These are phyloP conservation scores for Aspergillus conjunctus DNA, from an alignment of 495 filamentous ascomycete species.

Conservation along the genomic window DNA sequence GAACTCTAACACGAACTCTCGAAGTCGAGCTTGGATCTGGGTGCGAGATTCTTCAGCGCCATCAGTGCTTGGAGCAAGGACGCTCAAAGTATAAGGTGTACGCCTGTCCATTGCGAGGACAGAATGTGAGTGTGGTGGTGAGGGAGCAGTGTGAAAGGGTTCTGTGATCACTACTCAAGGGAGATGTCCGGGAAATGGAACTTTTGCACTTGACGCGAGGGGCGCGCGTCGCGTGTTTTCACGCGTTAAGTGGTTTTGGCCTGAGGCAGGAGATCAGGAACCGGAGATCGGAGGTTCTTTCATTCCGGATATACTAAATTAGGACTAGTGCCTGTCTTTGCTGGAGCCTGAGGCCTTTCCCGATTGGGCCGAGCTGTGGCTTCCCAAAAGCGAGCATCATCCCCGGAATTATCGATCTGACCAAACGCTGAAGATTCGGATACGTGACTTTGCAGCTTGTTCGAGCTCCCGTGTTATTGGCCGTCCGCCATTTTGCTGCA, in stretches of 20 bases:
- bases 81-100: slow-evolving; percentile 78
- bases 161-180: slow-evolving; percentile 13
- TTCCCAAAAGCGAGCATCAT: slow-evolving; percentile 22
- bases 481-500: not conserved
- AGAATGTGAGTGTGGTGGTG: slow-evolving; percentile 24
- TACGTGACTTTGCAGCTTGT: slow-evolving; percentile 20
- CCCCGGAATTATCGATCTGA: slow-evolving; percentile 19
- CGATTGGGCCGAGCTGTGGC: slow-evolving; percentile 37
- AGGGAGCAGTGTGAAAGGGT: slow-evolving; percentile 28
- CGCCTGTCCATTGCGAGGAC: slow-evolving; percentile 75
- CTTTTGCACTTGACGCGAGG: slow-evolving; percentile 37
- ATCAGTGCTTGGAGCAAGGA: slow-evolving; percentile 69
- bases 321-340: slow-evolving; percentile 10
- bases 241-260: slow-evolving; percentile 53
- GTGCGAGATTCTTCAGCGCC: slow-evolving; percentile 61
- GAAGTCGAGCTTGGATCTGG: slow-evolving; percentile 56
- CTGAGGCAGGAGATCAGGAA: slow-evolving; percentile 23
- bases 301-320: not conserved
- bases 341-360: slow-evolving; percentile 32
- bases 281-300: slow-evolving; percentile 16
- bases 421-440: slow-evolving; percentile 8
- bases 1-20: slow-evolving; percentile 90
- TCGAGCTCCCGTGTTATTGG: slow-evolving; percentile 2
- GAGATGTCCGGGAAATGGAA: slow-evolving; percentile 22
- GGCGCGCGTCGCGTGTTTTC: slow-evolving; percentile 35